phyloP scores from a whole-genome alignment of 2,329 filamentous ascomycete genomes.

The Myriosclerotinia duriaeana region DNA sequence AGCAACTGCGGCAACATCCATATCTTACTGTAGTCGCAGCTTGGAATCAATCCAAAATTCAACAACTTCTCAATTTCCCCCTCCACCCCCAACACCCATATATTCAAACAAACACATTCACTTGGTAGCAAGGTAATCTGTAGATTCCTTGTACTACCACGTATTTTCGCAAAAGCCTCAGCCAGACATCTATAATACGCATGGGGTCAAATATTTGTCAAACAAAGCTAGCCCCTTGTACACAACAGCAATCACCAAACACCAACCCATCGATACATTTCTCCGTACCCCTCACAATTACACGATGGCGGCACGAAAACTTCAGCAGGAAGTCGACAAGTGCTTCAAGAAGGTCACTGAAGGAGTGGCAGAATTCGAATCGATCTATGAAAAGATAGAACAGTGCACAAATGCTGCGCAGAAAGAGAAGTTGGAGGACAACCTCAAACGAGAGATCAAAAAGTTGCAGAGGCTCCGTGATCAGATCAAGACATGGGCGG shows the following conservation, averaged over 20 bases:
- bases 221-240: conserved; percentile 35
- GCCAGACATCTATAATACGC: conserved; percentile 26
- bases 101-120: conserved; percentile 4
- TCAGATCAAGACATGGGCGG: conserved; percentile 99
- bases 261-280: conserved; percentile 26
- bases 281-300: conserved; percentile 31
- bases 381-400: conserved; percentile 97
- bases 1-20: not conserved
- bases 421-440: conserved; percentile 97
- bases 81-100: not conserved
- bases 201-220: conserved; percentile 35
- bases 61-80: not conserved
- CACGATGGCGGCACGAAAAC: conserved; percentile 90
- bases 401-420: conserved; percentile 89
- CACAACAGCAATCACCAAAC: conserved; percentile 34
- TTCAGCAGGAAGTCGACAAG: conserved; percentile 97
- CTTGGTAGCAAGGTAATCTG: conserved; percentile 18
- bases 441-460: conserved; percentile 99
- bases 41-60: conserved; percentile 11
- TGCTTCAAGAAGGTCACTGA: conserved; percentile 98
- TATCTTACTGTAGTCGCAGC: conserved; percentile 1
- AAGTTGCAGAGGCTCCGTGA: conserved; percentile 96
- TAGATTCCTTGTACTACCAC: conserved; percentile 28
- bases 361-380: conserved; percentile 87
- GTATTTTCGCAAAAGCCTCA: not conserved